Evolutionary conservation across 1,139 yeast species (phyloP).

Genomic region (Pichia sp.): DNA sequence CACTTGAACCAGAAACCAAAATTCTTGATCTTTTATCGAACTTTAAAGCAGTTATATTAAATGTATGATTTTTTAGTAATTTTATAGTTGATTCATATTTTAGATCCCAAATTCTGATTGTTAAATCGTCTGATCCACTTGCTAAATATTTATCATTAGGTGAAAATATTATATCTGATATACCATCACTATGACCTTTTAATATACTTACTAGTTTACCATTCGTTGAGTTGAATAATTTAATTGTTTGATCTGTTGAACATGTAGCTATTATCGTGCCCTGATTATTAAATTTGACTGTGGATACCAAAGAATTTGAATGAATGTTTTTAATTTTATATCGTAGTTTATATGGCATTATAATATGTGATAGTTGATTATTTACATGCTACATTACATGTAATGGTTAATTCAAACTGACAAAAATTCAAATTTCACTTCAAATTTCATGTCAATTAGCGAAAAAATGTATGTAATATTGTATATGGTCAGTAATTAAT

Average conservation of each 20-base stretch:
- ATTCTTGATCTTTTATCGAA: constrained; percentile 75
- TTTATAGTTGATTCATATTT: constrained; percentile 47
- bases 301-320: constrained; percentile 21
- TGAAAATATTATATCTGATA: constrained; percentile 68
- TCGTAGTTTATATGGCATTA: constrained; percentile 13
- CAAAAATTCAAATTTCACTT: too few relatives aligned
- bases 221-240: constrained; percentile 32
- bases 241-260: constrained; percentile 39
- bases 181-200: constrained; percentile 60
- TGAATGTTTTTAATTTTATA: constrained; percentile 9
- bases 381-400: too few relatives aligned
- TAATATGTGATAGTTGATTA: not conserved
- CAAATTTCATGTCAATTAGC: not conserved
- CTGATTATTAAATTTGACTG: constrained; percentile 57
- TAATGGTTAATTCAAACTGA: too few relatives aligned
- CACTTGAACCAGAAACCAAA: constrained; percentile 77
- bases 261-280: constrained; percentile 53
- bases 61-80: constrained; percentile 73
- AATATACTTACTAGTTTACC: constrained; percentile 33
- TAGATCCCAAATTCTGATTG: constrained; percentile 70
- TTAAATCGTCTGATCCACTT: constrained; percentile 80
- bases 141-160: constrained; percentile 73
- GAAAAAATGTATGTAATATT: not conserved
- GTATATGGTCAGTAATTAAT: too few relatives aligned
- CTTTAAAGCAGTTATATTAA: constrained; percentile 67